Evolutionary conservation across 805 yeast genomes (phyloP), one percentile per base, ranked within the genome.

Genomic region (Kluyveromyces nonfermentans): DNA sequence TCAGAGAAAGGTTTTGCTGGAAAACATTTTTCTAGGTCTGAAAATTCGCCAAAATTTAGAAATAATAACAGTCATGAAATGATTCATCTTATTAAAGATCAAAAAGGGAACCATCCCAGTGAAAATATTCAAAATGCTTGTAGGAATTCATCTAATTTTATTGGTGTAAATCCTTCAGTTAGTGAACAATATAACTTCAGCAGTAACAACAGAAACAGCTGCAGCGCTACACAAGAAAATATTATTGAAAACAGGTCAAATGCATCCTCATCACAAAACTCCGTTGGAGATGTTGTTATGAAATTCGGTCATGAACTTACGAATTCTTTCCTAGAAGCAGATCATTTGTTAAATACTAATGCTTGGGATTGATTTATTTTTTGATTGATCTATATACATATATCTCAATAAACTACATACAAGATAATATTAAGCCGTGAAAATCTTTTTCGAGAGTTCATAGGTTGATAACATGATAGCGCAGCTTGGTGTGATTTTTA

Each of bases 401-500:
- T 25, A 25, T 25, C 30, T 25, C 9, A 25, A 10, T 10, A 25
- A 25, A 10, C 30, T 25, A 25, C 12, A 25, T 25, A 25, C 30
- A 25, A 14, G 12, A 25, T 25, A 25, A 15, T 35, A 18, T 34
- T 38, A 28, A 28, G 50, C 37, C 30, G 47, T 45, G 43, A 75
- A 74, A 32, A 79, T 58, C 45, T 77, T 76, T 63, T 93, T 93
- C 21, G 94, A 84, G 36, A 89, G 69, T 61, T 93, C 98, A 60
- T 93, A 93, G 33, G 93, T 82, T 10, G 97, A 86, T 37, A 93
- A 88, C 98, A 93, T 93, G 33, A 93, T 90, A 1, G 98, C 98
- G 72, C 98, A 93, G 14, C 96, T 81, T 9, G 98, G 97, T 0
- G 97, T 96, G 21, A 93, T 84, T 59, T 93, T 93, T 61, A 90